Evolutionary conservation across 306 rosid genomes (phyloP), one percentile per base, ranked within the genome.

Genomic region (Mucuna pruriens): DNA sequence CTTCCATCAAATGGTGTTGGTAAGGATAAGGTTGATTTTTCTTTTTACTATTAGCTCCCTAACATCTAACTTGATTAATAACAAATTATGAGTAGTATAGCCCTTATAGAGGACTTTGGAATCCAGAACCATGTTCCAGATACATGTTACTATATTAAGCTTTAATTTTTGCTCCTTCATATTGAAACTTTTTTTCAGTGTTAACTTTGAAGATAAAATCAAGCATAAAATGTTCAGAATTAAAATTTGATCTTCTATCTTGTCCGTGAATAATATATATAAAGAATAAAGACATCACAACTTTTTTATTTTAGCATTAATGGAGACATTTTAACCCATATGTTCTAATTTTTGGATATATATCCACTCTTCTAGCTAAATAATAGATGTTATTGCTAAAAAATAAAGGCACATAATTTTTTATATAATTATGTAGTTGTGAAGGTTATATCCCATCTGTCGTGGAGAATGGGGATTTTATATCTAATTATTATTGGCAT

Each of bases 401-500:
- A 42, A 10, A 42, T 11, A 42, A 1, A 10, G 4, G 1, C 48
- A 9, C 48, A 10, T 42, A 9, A 42, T 42, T 42, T n/a, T n/a
- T n/a, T n/a, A n/a, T n/a, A n/a, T n/a, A n/a, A n/a, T n/a, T n/a
- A n/a, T n/a, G 62, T 54, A 54, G 62, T 20, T 54, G 29, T 22
- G 31, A 31, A 54, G 31, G 29, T 13, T 54, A 54, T 54, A 54
- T 54, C 62, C 26, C 31, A 20, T 20, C 62, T 7, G 31, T 54
- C 3, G 62, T 9, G 5, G 25, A 29, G 17, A 61, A 61, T 13
- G 20, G 4, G 34, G 77, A 75, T 69, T 9, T 82, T 36, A 76
- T 76, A 69, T 76, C 82, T 66, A 45, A 82, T 60, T 76, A 49
- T 69, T 76, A 16, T 20, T 55, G 55, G 17, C 25, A 55, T 57